Conservation (phyloP, 2,329 filamentous ascomycete genomes). For the Exophiala spinifera region DNA sequence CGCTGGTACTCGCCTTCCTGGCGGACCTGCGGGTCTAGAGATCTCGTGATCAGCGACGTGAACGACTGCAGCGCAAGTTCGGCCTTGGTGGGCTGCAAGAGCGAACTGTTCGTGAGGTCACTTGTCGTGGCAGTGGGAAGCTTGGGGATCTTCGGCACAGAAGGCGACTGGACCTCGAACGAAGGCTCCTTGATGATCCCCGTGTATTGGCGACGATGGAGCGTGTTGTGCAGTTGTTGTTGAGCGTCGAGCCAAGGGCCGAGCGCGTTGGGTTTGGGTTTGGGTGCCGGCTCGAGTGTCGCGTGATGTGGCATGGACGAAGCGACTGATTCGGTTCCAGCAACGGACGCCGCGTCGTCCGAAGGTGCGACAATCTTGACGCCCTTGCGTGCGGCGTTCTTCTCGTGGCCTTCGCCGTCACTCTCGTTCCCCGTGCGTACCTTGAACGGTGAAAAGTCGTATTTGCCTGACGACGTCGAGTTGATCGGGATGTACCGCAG, state of each 20-base stretch:
- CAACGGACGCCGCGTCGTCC: constrained; percentile 38
- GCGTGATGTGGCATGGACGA: constrained; percentile 9
- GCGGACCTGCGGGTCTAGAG: constrained; percentile 78
- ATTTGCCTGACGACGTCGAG: constrained; percentile 67
- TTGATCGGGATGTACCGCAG: constrained; percentile 77
- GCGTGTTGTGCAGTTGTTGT: constrained; percentile 31
- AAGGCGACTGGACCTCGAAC: constrained; percentile 31
- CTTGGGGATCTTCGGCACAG: constrained; percentile 24
- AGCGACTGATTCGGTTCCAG: constrained; percentile 31
- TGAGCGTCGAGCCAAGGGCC: constrained; percentile 33
- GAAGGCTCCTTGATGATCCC: constrained; percentile 58
- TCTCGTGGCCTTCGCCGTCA: constrained; percentile 61
- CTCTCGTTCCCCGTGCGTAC: constrained; percentile 61
- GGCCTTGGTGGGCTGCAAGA: constrained; percentile 66
- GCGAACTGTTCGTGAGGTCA: constrained; percentile 46
- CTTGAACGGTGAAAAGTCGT: constrained; percentile 84
- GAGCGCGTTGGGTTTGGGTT: constrained; percentile 32
- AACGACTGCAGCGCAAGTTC: constrained; percentile 70
- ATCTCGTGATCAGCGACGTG: constrained; percentile 78
- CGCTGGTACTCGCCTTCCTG: constrained; percentile 80
- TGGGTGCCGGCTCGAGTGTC: constrained; percentile 18
- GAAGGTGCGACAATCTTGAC: constrained; percentile 65
- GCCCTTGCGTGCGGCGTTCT: constrained; percentile 57
- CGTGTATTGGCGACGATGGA: constrained; percentile 34
- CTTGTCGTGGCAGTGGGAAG: constrained; percentile 27